A percentile compares a stretch with the other conserved stretches of the same genome.
phyloP scores from a whole-genome alignment of 139 green algal genomes.

The Chlorella sp. region DNA sequence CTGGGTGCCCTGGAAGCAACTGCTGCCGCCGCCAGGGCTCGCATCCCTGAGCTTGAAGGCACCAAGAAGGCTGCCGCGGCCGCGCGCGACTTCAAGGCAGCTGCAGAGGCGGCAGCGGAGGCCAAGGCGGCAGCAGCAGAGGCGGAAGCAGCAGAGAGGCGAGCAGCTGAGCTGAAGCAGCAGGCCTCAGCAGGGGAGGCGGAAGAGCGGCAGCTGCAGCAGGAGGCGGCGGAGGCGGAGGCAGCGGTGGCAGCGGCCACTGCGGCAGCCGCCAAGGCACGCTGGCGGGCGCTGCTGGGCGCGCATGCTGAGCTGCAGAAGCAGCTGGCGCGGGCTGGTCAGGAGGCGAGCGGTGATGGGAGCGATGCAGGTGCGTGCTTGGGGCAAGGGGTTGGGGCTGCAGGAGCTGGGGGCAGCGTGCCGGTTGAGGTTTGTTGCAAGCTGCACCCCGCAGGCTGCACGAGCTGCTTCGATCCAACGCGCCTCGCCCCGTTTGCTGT shows the following conservation, averaged over 20 bases:
- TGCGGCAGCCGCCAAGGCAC: not conserved
- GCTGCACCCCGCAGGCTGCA: too few species aligned
- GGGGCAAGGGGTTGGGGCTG: too few species aligned
- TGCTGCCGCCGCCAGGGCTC: constrained; percentile 23
- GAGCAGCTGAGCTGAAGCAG: constrained; percentile 6
- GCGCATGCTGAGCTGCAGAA: constrained; percentile 8
- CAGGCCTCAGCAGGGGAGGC: not conserved
- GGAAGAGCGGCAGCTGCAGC: constrained; percentile 9
- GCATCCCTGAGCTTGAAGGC: constrained; percentile 61
- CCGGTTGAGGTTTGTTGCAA: too few species aligned
- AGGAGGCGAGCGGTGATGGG: not conserved
- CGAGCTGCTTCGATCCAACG: too few species aligned
- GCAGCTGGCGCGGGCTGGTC: not conserved
- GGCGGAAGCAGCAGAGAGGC: constrained; percentile 2
- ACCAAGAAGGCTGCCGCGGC: constrained; percentile 65
- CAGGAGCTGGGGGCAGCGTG: too few species aligned
- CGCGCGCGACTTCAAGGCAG: constrained; percentile 64
- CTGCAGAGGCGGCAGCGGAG: constrained; percentile 59
- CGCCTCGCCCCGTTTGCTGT: not conserved
- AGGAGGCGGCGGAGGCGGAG: not conserved
- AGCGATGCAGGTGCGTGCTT: not conserved
- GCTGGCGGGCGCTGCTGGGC: constrained; percentile 8
- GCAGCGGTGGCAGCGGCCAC: not conserved
- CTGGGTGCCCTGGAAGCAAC: constrained; percentile 42
- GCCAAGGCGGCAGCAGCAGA: constrained; percentile 39